phyloP scores from a whole-genome alignment of 306 rosid species.

The Cucurbita argyrosperma region DNA sequence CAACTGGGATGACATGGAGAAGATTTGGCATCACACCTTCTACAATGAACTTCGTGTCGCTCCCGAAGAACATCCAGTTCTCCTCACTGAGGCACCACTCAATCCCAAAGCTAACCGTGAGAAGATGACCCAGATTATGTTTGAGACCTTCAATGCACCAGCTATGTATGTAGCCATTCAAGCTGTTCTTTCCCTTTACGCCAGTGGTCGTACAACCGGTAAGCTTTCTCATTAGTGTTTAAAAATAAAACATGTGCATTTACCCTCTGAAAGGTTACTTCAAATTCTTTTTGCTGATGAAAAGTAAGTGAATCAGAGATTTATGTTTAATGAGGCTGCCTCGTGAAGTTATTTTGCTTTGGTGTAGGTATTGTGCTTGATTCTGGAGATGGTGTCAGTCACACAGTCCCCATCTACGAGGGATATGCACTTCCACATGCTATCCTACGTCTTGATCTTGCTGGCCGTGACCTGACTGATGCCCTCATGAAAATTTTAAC shows the following conservation, averaged over 20 bases:
- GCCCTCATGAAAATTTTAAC: conserved; percentile 74
- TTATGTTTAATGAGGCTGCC: neutral
- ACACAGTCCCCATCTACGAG: conserved; percentile 24
- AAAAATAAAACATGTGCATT: neutral
- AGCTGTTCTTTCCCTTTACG: conserved; percentile 67
- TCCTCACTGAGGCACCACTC: conserved; percentile 65
- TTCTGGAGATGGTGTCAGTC: conserved; percentile 31
- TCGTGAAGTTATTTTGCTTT: neutral
- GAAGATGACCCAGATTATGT: conserved; percentile 27
- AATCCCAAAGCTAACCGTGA: conserved; percentile 68
- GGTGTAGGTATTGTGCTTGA: conserved; percentile 22
- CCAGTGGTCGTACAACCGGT: conserved; percentile 91
- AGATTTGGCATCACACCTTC: conserved; percentile 36
- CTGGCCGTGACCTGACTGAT: conserved; percentile 74
- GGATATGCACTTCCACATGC: conserved; percentile 29
- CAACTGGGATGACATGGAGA: conserved; percentile 85
- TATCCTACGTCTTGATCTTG: conserved; percentile 62
- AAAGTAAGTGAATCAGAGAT: neutral
- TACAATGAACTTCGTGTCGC: conserved; percentile 29
- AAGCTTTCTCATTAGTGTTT: conserved; percentile 7
- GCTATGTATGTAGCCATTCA: conserved; percentile 76
- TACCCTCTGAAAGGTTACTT: neutral
- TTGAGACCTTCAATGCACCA: conserved; percentile 46
- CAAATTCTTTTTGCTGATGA: neutral
- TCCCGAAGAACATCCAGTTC: conserved; percentile 49